Base-by-base conservation (phyloP, 202 grass and related monocot genomes). In the Saccharum hybrid region DNA sequence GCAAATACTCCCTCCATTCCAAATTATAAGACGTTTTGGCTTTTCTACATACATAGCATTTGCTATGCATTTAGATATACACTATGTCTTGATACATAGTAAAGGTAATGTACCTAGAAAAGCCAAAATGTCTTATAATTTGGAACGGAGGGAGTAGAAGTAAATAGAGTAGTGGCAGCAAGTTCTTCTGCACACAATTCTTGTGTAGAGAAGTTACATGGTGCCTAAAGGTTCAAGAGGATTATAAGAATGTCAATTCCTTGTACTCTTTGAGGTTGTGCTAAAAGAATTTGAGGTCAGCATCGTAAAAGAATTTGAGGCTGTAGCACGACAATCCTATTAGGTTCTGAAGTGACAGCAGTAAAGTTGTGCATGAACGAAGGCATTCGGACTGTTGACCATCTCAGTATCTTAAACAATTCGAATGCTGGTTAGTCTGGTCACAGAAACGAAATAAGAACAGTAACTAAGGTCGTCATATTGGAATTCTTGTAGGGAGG, bases 351-450 rank as follows among this genome's bases (percentile, higher is more conserved):
- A 28, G 28, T 73, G 71, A 52, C 1, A 31, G 14, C 45, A 0
- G 45, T 1, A 52, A 18, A 73, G 26, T 49, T 51, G 26, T 72
- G 23, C 69, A 16, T 45, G 4, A 22, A 69, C 2, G 37, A 71
- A 48, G 45, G 45, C 23, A 73, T 33, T 51, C 3, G 7, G 2
- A 10, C 33, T 52, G 28, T 52, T 73, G 46, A 52, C 15, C 45
- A 74, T 74, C 46, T 74, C 30, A 74, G n/a, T n/a, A 54, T 36
- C 46, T 74, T 74, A 30, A 73, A 34, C 0, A 74, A 19, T 13
- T 2, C 11, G 4, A 37, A 21, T 37, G 16, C 15, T 34, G 2
- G 16, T 33, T n/a, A 74, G 15, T 36, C 0, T n/a, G 28, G 30
- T 33, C 15, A 33, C 9, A 30, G 18, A 73, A 37, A 37, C 36